Percentiles rank a stretch among this genome's conserved stretches.
Evolutionary conservation across 2,329 filamentous ascomycete genomes (phyloP).

Genomic region (Fusarium udum): DNA sequence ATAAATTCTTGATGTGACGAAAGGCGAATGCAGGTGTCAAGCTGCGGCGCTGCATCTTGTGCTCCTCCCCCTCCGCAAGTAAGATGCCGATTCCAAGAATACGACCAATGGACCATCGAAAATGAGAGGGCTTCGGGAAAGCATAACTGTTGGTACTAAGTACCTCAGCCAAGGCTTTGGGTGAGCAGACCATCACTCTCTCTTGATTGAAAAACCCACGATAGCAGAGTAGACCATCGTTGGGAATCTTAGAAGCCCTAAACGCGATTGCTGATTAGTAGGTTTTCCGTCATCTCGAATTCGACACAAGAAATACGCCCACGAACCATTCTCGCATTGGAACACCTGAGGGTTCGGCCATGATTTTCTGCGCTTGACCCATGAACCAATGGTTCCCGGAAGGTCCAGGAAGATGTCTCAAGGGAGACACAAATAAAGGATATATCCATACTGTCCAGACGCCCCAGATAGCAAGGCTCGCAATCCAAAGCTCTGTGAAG

Average conservation of each 20-base stretch:
- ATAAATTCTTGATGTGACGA: constrained; percentile 84
- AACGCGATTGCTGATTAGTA: constrained; percentile 41
- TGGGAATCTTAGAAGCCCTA: constrained; percentile 69
- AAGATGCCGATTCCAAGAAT: constrained; percentile 78
- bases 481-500: constrained; percentile 50
- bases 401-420: constrained; percentile 59
- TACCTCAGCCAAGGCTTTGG: constrained; percentile 75
- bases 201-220: constrained; percentile 69
- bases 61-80: constrained; percentile 89
- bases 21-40: constrained; percentile 87
- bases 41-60: constrained; percentile 82
- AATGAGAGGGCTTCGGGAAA: constrained; percentile 68
- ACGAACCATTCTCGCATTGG: constrained; percentile 61
- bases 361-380: constrained; percentile 58
- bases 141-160: constrained; percentile 75
- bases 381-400: constrained; percentile 55
- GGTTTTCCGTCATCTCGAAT: background rate
- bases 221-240: constrained; percentile 76
- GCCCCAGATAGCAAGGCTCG: constrained; percentile 49
- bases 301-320: background rate
- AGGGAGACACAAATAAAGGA: constrained; percentile 60
- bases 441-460: constrained; percentile 59
- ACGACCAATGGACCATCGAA: constrained; percentile 66
- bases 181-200: constrained; percentile 67
- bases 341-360: constrained; percentile 51